Base-by-base conservation (phyloP, 2,329 filamentous ascomycete species). In the Piedraia hortae region DNA sequence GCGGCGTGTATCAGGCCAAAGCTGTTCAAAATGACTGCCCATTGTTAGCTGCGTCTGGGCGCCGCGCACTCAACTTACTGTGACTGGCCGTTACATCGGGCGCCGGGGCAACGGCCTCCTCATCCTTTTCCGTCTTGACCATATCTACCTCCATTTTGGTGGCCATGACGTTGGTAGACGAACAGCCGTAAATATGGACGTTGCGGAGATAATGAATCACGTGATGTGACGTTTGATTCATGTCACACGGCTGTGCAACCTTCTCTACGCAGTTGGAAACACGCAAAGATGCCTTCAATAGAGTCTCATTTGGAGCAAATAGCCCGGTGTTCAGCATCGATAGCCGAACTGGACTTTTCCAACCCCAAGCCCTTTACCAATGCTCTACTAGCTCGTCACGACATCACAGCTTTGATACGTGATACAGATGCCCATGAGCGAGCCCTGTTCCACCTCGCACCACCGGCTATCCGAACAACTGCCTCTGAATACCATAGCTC, bases 11-110 rank as follows among this genome's bases (percentile, higher is more conserved):
- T 61, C 32, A 97, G 61, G 23, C 65, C 63, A 43, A 91, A 91
- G 51, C 88, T 91, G 57, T 63, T 69, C 51, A 80, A 85, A 53
- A 97, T 89, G 47, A 91, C 85, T 93, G 42, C n/a, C n/a, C n/a
- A n/a, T 17, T 17, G 10, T 17, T 7, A 17, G 16, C 16, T 17
- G 16, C 7, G 7, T n/a, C n/a, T n/a, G n/a, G n/a, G n/a, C n/a
- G n/a, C n/a, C 15, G 20, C 15, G 16, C 18, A 22, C 22, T 25
- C 21, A 16, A 36, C 37, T 29, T 30, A 42, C 39, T 38, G 21
- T 36, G 35, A 29, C 41, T 37, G 11, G 36, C 28, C 12, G 39
- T 30, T 24, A 39, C 26, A 14, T 37, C 34, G 19, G 36, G 34
- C 22, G 34, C 36, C 11, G 44, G 42, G 25, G 46, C 46, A 29